Base-by-base conservation (phyloP, 31 red algal species). In the Porphyra umbilicalis region DNA sequence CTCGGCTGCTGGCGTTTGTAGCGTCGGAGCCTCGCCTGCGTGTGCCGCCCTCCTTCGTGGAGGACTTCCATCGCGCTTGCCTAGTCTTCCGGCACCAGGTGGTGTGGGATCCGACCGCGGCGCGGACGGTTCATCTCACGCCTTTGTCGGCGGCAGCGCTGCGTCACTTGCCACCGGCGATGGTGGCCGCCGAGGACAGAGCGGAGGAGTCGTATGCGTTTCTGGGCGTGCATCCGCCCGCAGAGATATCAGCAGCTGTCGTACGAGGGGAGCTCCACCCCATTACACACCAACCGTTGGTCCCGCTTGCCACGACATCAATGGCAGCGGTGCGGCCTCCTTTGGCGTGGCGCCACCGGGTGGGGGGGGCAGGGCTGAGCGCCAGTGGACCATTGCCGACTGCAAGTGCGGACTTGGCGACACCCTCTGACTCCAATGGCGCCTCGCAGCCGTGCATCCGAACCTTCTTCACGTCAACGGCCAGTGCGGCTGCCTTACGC, bases 41-140 rank as follows among this genome's bases (percentile, higher is more conserved):
- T 7, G 88, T 90, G 31, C 78, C 81, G 30, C 80, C 35, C 57
- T 82, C 82, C 18, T 92, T 98, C 46, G 86, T 76, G 4, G 37
- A 32, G 31, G 92, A 90, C 33, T 94, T 98, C 77, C 77, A 84
- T 20, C 81, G 90, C 39, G 94, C 97, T 34, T 90, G 88, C 68
- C 35, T 96, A 38, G 92, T 94, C 5, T 99, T 99, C 77, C 87
- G 90, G 46, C 89, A 96, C 78, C 97, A 99, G 80, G 86, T 91
- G 0, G 97, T 99, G 18, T 99, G 77, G 57, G 97, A 99, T 78
- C 83, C 89, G 34, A 36, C 78, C 9, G 15, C 44, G 25, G 30
- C 37, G 32, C 78, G 82, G 38, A 77, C 79, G 10, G 77, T 86
- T 4, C 85, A 83, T 37, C 88, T 98, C 36, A 85, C 79, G 10